A percentile compares a stretch with the other conserved stretches of the same genome.
Conservation (phyloP, 116 monocot genomes). For the Iris pallida region DNA sequence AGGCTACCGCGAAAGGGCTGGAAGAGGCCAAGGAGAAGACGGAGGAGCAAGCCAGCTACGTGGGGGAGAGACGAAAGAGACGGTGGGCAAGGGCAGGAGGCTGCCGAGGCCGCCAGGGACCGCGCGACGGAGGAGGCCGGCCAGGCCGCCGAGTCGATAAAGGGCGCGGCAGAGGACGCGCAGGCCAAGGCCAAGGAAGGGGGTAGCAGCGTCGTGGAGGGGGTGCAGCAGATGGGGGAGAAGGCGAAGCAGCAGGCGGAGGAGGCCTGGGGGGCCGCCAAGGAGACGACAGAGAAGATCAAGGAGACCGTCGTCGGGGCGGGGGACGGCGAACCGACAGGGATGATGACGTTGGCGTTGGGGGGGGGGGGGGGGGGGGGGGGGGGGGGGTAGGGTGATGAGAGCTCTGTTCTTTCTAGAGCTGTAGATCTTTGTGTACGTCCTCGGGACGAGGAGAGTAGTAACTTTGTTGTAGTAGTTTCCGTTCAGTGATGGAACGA, state of each 20-base stretch:
- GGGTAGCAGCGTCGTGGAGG: neutral
- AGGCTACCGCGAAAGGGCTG: neutral
- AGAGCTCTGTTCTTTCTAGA: no score
- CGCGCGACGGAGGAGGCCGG: neutral
- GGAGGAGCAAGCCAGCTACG: neutral
- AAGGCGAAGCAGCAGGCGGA: slow-evolving; percentile 12
- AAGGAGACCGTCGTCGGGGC: slow-evolving; percentile 14
- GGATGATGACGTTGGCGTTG: no score
- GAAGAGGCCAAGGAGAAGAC: slow-evolving; percentile 7
- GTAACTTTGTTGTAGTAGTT: no score
- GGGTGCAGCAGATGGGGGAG: slow-evolving; percentile 7
- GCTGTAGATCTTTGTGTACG: no score
- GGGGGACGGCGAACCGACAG: slow-evolving; percentile 4
- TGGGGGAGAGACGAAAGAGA: neutral
- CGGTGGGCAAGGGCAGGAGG: neutral
- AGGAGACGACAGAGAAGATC: slow-evolving; percentile 12
- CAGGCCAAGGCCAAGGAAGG: slow-evolving; percentile 3
- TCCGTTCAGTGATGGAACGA: no score
- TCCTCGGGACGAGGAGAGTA: no score
- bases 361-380: no score
- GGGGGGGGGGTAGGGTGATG: no score
- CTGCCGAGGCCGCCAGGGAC: neutral
- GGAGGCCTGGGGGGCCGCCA: slow-evolving; percentile 8
- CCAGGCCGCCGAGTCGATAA: neutral
- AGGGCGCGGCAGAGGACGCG: neutral